Percentiles rank a stretch among this genome's conserved stretches.
These are phyloP conservation scores for Pouteria glomerata DNA, from an alignment of 148 eudicot genomes.

Conservation along the genomic window DNA sequence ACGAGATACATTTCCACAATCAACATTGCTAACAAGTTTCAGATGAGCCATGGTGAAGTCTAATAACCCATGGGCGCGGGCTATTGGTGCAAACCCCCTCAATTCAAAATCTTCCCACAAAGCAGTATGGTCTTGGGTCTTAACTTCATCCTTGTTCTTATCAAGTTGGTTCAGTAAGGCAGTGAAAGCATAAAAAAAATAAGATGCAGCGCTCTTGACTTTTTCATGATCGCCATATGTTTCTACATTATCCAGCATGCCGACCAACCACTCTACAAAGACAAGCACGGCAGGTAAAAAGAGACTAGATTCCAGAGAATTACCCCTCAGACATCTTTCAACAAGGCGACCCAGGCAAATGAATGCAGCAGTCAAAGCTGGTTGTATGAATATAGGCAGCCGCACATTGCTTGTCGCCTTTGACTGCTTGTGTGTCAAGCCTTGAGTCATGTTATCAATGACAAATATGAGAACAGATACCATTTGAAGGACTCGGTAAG, in stretches of 20 bases:
- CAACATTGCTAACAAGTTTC: slow-evolving; percentile 32
- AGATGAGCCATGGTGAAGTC: slow-evolving; percentile 39
- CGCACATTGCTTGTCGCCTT: slow-evolving; percentile 26
- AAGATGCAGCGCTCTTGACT: slow-evolving; percentile 40
- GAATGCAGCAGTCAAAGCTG: slow-evolving; percentile 50
- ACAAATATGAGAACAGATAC: slow-evolving; percentile 56
- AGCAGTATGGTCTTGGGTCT: slow-evolving; percentile 28
- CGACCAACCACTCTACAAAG: slow-evolving; percentile 79
- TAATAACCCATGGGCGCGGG: slow-evolving; percentile 32
- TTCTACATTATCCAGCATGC: slow-evolving; percentile 25
- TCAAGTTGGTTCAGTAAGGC: slow-evolving; percentile 52
- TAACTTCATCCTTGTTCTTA: slow-evolving; percentile 11
- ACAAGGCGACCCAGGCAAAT: slow-evolving; percentile 65
- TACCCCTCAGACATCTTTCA: slow-evolving; percentile 50
- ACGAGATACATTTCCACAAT: slow-evolving; percentile 34
- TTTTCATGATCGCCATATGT: slow-evolving; percentile 35
- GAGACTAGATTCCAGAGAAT: slow-evolving; percentile 33
- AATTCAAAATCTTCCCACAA: slow-evolving; percentile 94
- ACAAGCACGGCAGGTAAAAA: slow-evolving; percentile 71
- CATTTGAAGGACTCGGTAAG: slow-evolving; percentile 75
- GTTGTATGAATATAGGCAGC: slow-evolving; percentile 23
- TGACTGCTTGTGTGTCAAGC: slow-evolving; percentile 20
- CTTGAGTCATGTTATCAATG: slow-evolving; percentile 32
- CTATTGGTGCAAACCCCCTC: slow-evolving; percentile 64
- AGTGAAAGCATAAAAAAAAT: slow-evolving; percentile 57